Evolutionary conservation across 768 basidiomycete species (phyloP), one percentile per base, ranked within the genome.

Genomic region (Rhodotorula sphaerocarpa): DNA sequence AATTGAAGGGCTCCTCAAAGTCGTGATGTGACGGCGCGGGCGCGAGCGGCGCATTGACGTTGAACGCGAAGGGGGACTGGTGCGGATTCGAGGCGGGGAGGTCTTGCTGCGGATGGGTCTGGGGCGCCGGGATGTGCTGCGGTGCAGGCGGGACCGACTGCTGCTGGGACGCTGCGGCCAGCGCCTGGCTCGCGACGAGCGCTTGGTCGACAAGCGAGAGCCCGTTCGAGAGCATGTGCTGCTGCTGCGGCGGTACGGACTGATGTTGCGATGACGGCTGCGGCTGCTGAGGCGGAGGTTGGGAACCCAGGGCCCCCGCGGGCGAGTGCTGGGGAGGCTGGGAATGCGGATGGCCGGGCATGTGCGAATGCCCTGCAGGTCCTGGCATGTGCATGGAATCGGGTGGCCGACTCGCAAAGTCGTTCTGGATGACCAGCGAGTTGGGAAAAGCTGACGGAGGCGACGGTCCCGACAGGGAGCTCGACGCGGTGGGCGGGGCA

Each of bases 1-100:
- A 55, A 55, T 69, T 59, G 57, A 69, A 58, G 12, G 67, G 67
- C 27, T 57, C 59, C 33, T 69, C 63, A 31, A 60, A 60, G 42
- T 61, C 57, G 61, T 59, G 58, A 14, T 58, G 57, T 0, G 55
- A 56, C 18, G 28, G 42, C 42, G 16, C 27, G 43, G 50, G 52
- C 15, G 10, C 54, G 28, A 61, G 56, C 1, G 56, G 39, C 25
- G 47, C 51, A n/a, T 56, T 44, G 2, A 54, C 39, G 36, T 61
- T 58, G 56, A 63, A 56, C 7, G 45, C 34, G 45, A 63, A 60
- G 18, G 41, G 55, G 23, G 62, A 41, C 18, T 51, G 50, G 5
- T 51, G 34, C 11, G 45, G n/a, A 0, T 25, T 58, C 27, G 20
- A 54, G 30, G 47, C 31, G 54, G 28, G 50, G 51, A 33, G n/a